These are phyloP conservation scores for Paraurostyla sp. DNA, from an alignment of 73 alveolate species.

Conservation along the genomic window DNA sequence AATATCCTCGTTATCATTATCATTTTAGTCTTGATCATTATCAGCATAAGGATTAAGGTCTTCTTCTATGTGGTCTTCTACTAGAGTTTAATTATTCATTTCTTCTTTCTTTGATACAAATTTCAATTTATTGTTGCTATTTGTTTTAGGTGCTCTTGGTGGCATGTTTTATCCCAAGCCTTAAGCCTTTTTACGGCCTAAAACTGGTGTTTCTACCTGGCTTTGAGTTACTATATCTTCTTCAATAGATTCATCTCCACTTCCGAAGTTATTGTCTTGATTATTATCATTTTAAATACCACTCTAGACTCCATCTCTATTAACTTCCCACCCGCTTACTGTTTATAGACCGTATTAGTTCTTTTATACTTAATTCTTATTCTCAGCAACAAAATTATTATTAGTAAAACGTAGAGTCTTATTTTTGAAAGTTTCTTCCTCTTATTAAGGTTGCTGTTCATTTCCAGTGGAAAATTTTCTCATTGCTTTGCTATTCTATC, in stretches of 20 bases:
- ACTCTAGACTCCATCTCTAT: background rate
- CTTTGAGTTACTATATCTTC: conserved; percentile 32
- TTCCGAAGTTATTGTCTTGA: background rate
- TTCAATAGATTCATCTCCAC: conserved; percentile 33
- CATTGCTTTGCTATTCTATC: background rate
- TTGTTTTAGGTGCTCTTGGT: background rate
- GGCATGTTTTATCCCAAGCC: background rate
- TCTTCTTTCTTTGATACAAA: background rate
- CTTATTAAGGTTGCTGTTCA: background rate
- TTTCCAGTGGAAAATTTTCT: conserved; percentile 41
- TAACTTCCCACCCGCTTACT: background rate
- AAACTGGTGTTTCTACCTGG: background rate
- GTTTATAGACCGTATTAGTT: conserved; percentile 2
- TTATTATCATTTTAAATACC: background rate
- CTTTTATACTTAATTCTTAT: background rate
- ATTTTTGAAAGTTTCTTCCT: conserved; percentile 19
- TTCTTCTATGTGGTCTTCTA: conserved; percentile 35
- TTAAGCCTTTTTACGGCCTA: background rate
- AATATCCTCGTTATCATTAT: conserved; percentile 8
- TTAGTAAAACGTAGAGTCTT: conserved; percentile 31
- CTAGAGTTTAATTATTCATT: background rate
- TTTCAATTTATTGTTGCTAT: background rate
- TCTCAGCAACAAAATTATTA: conserved; percentile 29
- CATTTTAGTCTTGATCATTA: background rate
- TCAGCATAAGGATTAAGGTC: conserved; percentile 2